Evolutionary conservation across 495 filamentous ascomycete genomes (phyloP), one percentile per base, ranked within the genome.

Genomic region (Neurospora sp.): DNA sequence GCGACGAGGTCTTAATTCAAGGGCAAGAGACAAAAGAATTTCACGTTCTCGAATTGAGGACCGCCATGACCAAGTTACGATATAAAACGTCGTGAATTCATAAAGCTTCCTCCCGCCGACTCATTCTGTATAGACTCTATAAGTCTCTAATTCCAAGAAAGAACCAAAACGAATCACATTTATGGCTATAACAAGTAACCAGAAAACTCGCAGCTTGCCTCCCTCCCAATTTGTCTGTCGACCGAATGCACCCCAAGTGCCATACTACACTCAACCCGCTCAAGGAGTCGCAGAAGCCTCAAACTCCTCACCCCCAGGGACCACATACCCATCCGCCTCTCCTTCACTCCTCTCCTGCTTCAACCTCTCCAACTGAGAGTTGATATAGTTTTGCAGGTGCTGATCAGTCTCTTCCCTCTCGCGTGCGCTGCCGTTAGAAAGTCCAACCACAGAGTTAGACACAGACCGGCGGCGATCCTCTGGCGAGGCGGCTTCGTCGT

Each of bases 321-420:
- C 79, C 9, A 72, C 78, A 20, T 82, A 80, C 10, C 72, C 78
- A 4, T 81, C 74, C 5, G 78, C 79, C 53, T 65, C 53, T 8
- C 53, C 53, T 35, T 65, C 53, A 1, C 78, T 80, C 68, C 80
- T 79, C 70, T 83, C 76, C n/a, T 80, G 73, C 42, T 76, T 78
- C 20, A 93, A 88, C 44, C 88, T 84, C 78, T 90, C 83, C 72
- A 95, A 78, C 81, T 94, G 90, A 73, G 90, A 87, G 41, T 84
- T 87, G 42, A 96, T 90, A 76, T 95, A 94, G 39, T 87, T 84
- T 61, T 89, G 86, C 31, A 94, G 82, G 77, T 93, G 90, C 16
- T 84, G 83, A 53, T 95, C 88, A 1, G 88, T 87, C 69, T 85
- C 89, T 27, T 80, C 81, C 70, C 84, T 82, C 78, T 84, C 79